Percentiles rank a stretch among this genome's conserved stretches.
phyloP scores from a whole-genome alignment of 1,139 yeast species.

The Kodamaea fungicola region DNA sequence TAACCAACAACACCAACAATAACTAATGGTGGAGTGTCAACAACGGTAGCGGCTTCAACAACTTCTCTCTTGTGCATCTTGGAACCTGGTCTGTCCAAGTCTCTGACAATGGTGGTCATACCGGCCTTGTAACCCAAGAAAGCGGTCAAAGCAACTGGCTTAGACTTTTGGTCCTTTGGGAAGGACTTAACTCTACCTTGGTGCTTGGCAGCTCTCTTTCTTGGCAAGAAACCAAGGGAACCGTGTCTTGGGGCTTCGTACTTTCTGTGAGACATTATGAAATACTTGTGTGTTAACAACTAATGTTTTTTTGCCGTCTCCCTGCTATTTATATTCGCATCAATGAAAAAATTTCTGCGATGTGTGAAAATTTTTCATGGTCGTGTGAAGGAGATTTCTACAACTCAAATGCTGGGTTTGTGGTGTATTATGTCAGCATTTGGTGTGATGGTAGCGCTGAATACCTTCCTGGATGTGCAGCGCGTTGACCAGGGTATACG shows the following conservation, averaged over 20 bases:
- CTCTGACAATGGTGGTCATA: slow-evolving; percentile 99
- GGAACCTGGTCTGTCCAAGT: slow-evolving; percentile 99
- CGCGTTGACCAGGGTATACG: too few relatives aligned
- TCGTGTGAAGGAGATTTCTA: slow-evolving; percentile 12
- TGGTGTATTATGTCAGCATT: too few relatives aligned
- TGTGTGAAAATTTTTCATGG: slow-evolving; percentile 8
- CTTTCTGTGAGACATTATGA: slow-evolving; percentile 97
- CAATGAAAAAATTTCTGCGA: slow-evolving; percentile 13
- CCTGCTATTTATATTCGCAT: slow-evolving; percentile 3
- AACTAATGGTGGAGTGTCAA: slow-evolving; percentile 98
- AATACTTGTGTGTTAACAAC: slow-evolving; percentile 21
- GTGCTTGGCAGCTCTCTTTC: slow-evolving; percentile 99
- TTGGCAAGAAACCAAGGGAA: slow-evolving; percentile 98
- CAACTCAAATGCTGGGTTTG: too few relatives aligned
- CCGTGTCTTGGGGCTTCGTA: slow-evolving; percentile 99
- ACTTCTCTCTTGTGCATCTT: slow-evolving; percentile 99
- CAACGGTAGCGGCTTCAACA: slow-evolving; percentile 98
- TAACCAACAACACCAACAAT: slow-evolving; percentile 99
- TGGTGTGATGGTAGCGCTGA: too few relatives aligned
- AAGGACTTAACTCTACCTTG: slow-evolving; percentile 99
- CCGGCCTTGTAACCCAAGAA: slow-evolving; percentile 99
- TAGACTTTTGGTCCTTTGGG: slow-evolving; percentile 98
- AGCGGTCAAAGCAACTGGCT: slow-evolving; percentile 99
- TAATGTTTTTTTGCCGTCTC: neutral
- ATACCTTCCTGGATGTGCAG: too few relatives aligned